A percentile compares a stretch with the other conserved stretches of the same genome.
Evolutionary conservation across 2,329 filamentous ascomycete genomes (phyloP).

Genomic region (Falciphora oryzae): DNA sequence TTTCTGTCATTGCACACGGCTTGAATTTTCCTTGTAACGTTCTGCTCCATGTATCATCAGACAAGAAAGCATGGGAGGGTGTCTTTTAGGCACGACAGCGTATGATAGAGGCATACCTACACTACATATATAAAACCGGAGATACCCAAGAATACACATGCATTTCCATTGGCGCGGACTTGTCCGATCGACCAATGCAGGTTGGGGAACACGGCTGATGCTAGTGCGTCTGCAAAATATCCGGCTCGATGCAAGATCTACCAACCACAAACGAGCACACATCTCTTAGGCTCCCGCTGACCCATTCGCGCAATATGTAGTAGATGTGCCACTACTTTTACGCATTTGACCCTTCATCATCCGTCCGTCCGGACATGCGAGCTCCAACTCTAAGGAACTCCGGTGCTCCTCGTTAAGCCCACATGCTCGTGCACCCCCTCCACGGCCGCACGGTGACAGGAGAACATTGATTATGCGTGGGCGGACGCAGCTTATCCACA

Average conservation of each 20-base stretch:
- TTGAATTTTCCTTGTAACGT: background rate
- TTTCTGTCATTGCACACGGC: background rate
- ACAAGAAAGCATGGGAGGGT: background rate
- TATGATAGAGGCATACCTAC: background rate
- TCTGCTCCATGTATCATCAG: background rate
- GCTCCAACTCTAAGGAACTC: background rate
- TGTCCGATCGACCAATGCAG: background rate
- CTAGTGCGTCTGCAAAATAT: background rate
- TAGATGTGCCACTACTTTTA: too few species aligned
- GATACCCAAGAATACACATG: background rate
- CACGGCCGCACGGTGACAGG: background rate
- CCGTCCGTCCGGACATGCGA: background rate
- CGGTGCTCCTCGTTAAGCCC: background rate
- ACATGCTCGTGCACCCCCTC: background rate
- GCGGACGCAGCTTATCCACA: too few species aligned
- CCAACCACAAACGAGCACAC: background rate
- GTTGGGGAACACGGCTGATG: background rate
- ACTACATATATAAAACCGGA: background rate
- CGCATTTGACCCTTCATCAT: background rate
- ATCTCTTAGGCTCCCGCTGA: background rate
- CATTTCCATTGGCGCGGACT: background rate
- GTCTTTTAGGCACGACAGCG: background rate
- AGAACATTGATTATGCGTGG: too few species aligned
- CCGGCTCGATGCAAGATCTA: background rate
- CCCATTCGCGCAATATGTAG: background rate